Base-by-base conservation (phyloP, 2,329 filamentous ascomycete genomes). In the Fusarium begoniae region DNA sequence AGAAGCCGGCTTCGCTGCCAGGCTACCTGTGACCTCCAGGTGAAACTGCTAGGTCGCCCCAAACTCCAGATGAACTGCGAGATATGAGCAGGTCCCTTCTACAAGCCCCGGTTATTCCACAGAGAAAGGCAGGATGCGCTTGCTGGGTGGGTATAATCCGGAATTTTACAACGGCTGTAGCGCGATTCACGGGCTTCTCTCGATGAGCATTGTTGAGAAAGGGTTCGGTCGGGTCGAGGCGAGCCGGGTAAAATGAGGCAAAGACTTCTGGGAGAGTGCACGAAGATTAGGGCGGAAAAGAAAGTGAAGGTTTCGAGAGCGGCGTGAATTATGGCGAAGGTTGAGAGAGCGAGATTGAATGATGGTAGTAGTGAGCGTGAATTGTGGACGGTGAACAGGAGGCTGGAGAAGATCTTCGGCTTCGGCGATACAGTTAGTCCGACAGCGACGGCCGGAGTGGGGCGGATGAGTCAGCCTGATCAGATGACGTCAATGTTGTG, bases 71-170 rank as follows among this genome's bases (percentile, higher is more conserved):
- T 57, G 59, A 62, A 62, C 59, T 58, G 59, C 51, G 30, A 62
- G 51, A 41, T 58, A 14, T 28, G 59, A 62, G 59, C 50, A 62
- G 30, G 38, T 37, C 51, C 59, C 59, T 62, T 62, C 59, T 62
- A 62, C 59, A 30, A 62, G 59, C 59, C 59, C 59, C 51, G 59
- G 59, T 58, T 62, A 58, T 62, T 62, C 59, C 51, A 62, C 28
- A 5, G 11, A 62, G 15, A 8, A 13, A 53, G 32, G 59, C 37
- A 53, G 50, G 6, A 37, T 1, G 47, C 41, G 58, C 63, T 63
- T 14, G 59, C 50, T 53, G n/a, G 32, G 44, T 53, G 35, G 57
- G 57, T 53, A 60, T 60, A 60, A 53, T 30, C 26, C 44, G 57
- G 57, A 60, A 60, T 53, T 60, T 53, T 60, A 41, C 1, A 60